Base-by-base conservation (phyloP, 441 rosid genomes). In the Bocquillonia castaneifolia region DNA sequence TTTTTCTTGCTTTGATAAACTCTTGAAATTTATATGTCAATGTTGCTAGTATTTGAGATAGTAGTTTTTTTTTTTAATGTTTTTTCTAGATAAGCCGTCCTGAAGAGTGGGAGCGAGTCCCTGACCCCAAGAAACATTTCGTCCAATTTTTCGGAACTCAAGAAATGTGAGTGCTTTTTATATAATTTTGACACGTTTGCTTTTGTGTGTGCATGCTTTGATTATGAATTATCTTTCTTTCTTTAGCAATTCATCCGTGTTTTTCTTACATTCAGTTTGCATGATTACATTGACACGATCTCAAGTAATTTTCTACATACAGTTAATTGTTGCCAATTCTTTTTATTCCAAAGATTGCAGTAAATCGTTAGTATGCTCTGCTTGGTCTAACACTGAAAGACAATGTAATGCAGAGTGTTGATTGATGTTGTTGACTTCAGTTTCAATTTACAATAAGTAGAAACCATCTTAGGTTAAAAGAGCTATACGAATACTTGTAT, bases 61-160 rank as follows among this genome's bases (percentile, higher is more conserved):
- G 52, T 63, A 71, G 12, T 51, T 3, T 34, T 34, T 15, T 17
- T 8, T 40, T 64, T 65, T 63, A 72, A 63, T n/a, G n/a, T n/a
- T n/a, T n/a, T 69, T 84, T 86, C 73, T 92, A 93, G 98, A 79
- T 96, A 66, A 80, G 97, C 77, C 83, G 78, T 66, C 96, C 97
- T 71, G 96, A 96, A 81, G 97, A 92, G 58, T 93, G 91, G 92
- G 76, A 89, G 51, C 81, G 74, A 72, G 79, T 66, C 23, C 86
- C 88, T 59, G 98, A 96, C 72, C 88, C 96, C 58, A 93, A 84
- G 84, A 96, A 93, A 77, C 78, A 84, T 73, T 93, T 96, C 80
- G 98, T 96, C 68, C 81, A 84, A 51, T 96, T 92, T 84, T 96
- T 91, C 74, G 97, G 99, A 77, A 92, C 99, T n/a, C 73, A 88